Evolutionary conservation across 106 monocot species (phyloP).

Genomic region (Dendrobium huoshanense): DNA sequence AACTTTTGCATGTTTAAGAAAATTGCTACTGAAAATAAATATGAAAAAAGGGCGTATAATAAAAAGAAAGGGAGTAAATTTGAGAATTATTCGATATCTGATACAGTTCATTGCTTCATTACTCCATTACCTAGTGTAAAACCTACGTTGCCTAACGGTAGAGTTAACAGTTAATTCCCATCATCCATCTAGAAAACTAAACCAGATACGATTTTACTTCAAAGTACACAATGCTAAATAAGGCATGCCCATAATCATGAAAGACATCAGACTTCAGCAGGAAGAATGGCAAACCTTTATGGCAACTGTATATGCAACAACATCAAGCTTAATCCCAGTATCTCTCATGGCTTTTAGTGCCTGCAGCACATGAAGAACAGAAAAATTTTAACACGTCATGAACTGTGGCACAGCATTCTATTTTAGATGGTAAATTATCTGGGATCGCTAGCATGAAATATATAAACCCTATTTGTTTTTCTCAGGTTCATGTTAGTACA

Average conservation of each 20-base stretch:
- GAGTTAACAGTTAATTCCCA: background rate
- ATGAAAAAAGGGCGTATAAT: background rate
- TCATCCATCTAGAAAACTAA: background rate
- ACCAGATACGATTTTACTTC: background rate
- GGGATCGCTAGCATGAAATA: background rate
- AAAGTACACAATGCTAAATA: background rate
- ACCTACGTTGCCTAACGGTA: background rate
- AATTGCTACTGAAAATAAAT: background rate
- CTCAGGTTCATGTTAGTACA: background rate
- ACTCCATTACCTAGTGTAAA: background rate
- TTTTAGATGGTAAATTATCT: background rate
- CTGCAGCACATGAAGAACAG: slow-evolving; percentile 26
- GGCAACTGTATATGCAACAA: slow-evolving; percentile 80
- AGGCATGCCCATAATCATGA: background rate
- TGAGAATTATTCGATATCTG: background rate
- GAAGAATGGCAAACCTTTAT: slow-evolving; percentile 58
- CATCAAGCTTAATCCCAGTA: slow-evolving; percentile 77
- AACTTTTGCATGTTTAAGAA: too few relatives aligned
- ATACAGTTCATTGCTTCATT: background rate
- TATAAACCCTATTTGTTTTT: background rate
- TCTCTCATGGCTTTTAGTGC: slow-evolving; percentile 61
- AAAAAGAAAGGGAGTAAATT: background rate
- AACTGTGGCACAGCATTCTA: background rate
- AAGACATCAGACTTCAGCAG: background rate
- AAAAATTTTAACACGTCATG: background rate